A percentile compares a stretch with the other conserved stretches of the same genome.
Conservation (phyloP, 2,329 filamentous ascomycete species). For the Fusarium graminum region DNA sequence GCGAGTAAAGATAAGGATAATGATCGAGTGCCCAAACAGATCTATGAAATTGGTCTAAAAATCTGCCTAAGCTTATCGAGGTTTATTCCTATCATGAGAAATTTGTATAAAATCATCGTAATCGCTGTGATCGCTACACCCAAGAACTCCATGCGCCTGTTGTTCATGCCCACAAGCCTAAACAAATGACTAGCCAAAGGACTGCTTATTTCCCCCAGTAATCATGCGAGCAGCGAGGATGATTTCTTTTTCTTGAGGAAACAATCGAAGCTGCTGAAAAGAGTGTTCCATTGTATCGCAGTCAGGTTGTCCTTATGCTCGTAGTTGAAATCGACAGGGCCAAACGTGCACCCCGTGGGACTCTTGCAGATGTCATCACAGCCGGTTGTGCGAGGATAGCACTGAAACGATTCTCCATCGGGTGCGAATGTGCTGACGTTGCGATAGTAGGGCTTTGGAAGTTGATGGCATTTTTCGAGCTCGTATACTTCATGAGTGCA, state of each 20-base stretch:
- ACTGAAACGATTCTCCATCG: constrained; percentile 63
- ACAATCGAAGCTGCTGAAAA: constrained; percentile 56
- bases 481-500: constrained; percentile 61
- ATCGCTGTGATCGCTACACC: constrained; percentile 1
- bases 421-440: constrained; percentile 65
- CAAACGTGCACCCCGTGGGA: constrained; percentile 66
- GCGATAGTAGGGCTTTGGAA: constrained; percentile 56
- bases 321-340: constrained; percentile 61
- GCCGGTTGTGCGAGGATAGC: constrained; percentile 58
- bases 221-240: constrained; percentile 7
- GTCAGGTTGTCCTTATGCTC: constrained; percentile 62
- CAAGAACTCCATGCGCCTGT: constrained; percentile 6
- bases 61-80: not conserved
- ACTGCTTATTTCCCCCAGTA: not conserved
- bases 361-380: constrained; percentile 63
- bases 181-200: not conserved
- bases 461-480: constrained; percentile 61
- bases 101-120: not conserved
- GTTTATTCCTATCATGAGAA: not conserved
- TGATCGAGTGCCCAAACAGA: too few species aligned
- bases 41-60: too few species aligned
- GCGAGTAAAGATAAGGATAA: too few species aligned
- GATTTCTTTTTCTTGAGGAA: constrained; percentile 28
- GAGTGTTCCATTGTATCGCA: constrained; percentile 60
- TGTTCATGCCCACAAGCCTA: not conserved